These are phyloP conservation scores for Cyberlindnera mycetangii DNA, from an alignment of 805 yeast genomes.

Conservation along the genomic window DNA sequence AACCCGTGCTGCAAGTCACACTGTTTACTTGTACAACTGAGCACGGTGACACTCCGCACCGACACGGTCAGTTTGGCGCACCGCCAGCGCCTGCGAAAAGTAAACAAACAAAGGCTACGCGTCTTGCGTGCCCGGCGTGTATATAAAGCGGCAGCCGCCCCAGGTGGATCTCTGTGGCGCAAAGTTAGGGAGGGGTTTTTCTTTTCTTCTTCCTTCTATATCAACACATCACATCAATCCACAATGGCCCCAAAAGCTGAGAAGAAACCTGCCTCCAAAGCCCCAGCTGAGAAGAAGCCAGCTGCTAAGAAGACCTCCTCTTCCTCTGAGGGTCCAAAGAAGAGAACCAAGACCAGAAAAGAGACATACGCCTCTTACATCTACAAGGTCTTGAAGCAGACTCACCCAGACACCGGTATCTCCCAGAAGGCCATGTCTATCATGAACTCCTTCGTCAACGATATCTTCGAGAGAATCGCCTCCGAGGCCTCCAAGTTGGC, in stretches of 20 bases:
- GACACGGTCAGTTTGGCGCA: background rate
- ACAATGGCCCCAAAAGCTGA: constrained; percentile 69
- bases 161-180: background rate
- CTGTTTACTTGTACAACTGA: constrained; percentile 1
- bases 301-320: constrained; percentile 84
- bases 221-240: constrained; percentile 15
- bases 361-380: constrained; percentile 98
- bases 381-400: constrained; percentile 97
- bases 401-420: constrained; percentile 99
- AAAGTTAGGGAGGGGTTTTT: background rate
- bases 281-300: constrained; percentile 96
- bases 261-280: constrained; percentile 74
- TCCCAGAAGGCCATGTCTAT: constrained; percentile 98
- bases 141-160: constrained; percentile 4
- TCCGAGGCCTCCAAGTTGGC: constrained; percentile 98
- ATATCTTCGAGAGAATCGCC: constrained; percentile 97
- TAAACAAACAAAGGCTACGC: constrained; percentile 5
- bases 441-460: constrained; percentile 97
- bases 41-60: constrained; percentile 6
- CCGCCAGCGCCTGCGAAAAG: background rate
- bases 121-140: constrained; percentile 1
- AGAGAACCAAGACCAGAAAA: constrained; percentile 95
- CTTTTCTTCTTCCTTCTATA: constrained; percentile 3
- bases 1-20: background rate
- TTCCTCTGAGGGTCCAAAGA: constrained; percentile 76